These are phyloP conservation scores for Globisporangium viniferum DNA, from an alignment of 352 stramenopile genomes.

Conservation along the genomic window DNA sequence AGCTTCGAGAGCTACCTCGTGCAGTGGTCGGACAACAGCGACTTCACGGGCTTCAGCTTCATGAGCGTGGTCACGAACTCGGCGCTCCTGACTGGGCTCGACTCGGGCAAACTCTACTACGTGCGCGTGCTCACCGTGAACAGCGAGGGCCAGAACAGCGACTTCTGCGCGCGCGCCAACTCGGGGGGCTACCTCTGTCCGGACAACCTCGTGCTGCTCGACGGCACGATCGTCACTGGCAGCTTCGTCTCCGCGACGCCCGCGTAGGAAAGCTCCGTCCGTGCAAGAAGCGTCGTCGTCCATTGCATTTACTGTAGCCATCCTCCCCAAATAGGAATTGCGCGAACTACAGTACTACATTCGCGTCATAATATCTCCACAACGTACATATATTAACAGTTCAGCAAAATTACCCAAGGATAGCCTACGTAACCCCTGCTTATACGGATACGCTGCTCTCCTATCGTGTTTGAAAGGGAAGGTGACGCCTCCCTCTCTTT, in stretches of 20 bases:
- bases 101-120: conserved; percentile 72
- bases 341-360: too few relatives aligned
- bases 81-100: conserved; percentile 57
- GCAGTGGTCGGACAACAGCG: conserved; percentile 78
- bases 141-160: conserved; percentile 61
- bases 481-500: too few relatives aligned
- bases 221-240: conserved; percentile 59
- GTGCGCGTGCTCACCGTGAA: conserved; percentile 85
- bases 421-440: too few relatives aligned
- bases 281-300: too few relatives aligned
- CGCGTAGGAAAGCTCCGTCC: conserved; percentile 15
- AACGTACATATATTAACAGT: too few relatives aligned
- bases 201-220: conserved; percentile 62
- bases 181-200: conserved; percentile 59
- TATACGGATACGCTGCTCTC: too few relatives aligned
- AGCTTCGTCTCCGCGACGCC: conserved; percentile 40
- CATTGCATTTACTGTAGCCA: too few relatives aligned
- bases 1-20: conserved; percentile 91
- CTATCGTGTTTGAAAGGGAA: too few relatives aligned
- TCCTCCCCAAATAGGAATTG: too few relatives aligned
- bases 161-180: conserved; percentile 67
- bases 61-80: conserved; percentile 60
- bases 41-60: conserved; percentile 77
- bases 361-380: too few relatives aligned
- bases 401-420: too few relatives aligned